A percentile compares a stretch with the other conserved stretches of the same genome.
Evolutionary conservation across 208 protist species (phyloP).

Genomic region (Trypanosoma rangeli): DNA sequence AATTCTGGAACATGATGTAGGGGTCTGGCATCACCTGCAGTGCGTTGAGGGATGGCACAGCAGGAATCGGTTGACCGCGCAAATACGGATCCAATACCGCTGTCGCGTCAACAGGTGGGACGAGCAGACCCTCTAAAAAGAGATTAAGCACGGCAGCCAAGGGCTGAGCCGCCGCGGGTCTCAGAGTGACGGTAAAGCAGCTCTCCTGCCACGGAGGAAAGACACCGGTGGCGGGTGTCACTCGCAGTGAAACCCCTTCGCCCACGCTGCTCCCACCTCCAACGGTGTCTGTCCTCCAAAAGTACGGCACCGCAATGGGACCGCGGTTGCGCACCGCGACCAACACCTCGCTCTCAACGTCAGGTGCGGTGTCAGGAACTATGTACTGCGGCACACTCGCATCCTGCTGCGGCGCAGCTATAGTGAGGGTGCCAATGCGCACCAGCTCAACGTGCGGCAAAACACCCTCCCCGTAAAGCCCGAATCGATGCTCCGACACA

Average conservation of each 20-base stretch:
- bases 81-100: slow-evolving; percentile 1
- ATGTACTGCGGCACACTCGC: slow-evolving; percentile 42
- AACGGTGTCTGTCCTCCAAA: slow-evolving; percentile 40
- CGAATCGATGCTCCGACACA: slow-evolving; percentile 55
- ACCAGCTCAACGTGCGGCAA: slow-evolving; percentile 68
- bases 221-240: slow-evolving; percentile 33
- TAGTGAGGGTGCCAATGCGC: slow-evolving; percentile 42
- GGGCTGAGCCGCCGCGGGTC: slow-evolving; percentile 34
- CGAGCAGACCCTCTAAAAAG: slow-evolving; percentile 73
- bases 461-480: slow-evolving; percentile 53
- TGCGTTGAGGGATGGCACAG: slow-evolving; percentile 10
- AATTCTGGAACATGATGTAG: slow-evolving; percentile 39
- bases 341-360: slow-evolving; percentile 40
- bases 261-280: slow-evolving; percentile 6
- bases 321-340: slow-evolving; percentile 68
- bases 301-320: slow-evolving; percentile 57
- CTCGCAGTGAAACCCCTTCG: slow-evolving; percentile 8
- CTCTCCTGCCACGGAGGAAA: slow-evolving; percentile 34
- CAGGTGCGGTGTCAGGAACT: slow-evolving; percentile 57
- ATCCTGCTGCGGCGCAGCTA: slow-evolving; percentile 22
- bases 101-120: slow-evolving; percentile 16
- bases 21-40: slow-evolving; percentile 32
- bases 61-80: slow-evolving; percentile 16
- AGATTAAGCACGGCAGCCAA: slow-evolving; percentile 60
- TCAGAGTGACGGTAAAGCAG: slow-evolving; percentile 35